These are phyloP conservation scores for Stephania yunnanensis DNA, from an alignment of 164 flowering plant genomes.

Conservation along the genomic window DNA sequence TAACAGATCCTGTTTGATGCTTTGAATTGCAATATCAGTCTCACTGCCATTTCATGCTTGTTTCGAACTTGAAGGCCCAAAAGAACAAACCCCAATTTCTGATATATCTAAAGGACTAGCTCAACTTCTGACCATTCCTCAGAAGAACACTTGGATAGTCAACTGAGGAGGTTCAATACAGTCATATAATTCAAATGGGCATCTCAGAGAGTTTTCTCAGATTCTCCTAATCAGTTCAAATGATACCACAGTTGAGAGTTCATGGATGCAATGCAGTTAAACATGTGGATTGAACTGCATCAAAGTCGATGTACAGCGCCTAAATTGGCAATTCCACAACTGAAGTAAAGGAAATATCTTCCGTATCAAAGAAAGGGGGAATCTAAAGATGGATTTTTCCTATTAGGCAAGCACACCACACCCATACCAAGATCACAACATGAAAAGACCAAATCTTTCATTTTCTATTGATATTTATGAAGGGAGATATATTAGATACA, in stretches of 20 bases:
- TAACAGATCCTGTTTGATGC: too few relatives aligned
- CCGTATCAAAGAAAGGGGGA: too few relatives aligned
- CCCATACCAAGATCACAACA: not conserved
- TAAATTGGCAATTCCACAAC: not conserved
- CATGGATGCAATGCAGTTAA: not conserved
- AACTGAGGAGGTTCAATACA: not conserved
- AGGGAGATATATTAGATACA: conserved; percentile 19
- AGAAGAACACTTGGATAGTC: too few relatives aligned
- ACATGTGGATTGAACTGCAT: not conserved
- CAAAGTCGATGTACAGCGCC: not conserved
- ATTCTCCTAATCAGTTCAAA: not conserved
- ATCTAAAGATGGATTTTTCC: not conserved
- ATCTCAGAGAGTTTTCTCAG: not conserved
- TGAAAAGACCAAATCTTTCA: conserved; percentile 18
- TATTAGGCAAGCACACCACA: not conserved
- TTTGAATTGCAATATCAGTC: too few relatives aligned
- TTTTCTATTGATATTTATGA: conserved; percentile 32
- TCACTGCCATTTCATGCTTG: too few relatives aligned
- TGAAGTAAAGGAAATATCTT: not conserved
- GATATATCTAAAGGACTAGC: not conserved
- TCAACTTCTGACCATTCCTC: not conserved
- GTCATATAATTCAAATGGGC: not conserved
- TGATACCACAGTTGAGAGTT: not conserved
- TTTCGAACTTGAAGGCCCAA: too few relatives aligned
- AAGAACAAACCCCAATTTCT: too few relatives aligned